A percentile compares a stretch with the other conserved stretches of the same genome.
Evolutionary conservation across 2,329 filamentous ascomycete genomes (phyloP).

Genomic region (Botrytis fabae): DNA sequence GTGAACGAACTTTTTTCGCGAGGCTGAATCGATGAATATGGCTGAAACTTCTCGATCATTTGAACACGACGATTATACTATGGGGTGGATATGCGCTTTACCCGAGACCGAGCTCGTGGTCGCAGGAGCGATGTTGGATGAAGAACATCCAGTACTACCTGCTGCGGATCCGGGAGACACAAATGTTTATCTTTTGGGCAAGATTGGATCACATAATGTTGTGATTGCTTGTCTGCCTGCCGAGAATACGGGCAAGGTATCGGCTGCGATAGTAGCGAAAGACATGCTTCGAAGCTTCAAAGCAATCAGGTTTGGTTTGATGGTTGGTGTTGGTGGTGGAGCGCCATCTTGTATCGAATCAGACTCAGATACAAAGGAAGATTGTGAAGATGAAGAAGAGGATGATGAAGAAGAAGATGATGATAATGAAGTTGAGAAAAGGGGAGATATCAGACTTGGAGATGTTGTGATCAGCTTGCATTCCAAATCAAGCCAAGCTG

Average conservation of each 20-base stretch:
- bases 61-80: conserved; percentile 24
- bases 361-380: conserved; percentile 22
- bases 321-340: conserved; percentile 47
- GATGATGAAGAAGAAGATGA: background rate
- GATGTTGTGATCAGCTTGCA: conserved; percentile 28
- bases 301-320: conserved; percentile 43
- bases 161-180: conserved; percentile 16
- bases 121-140: conserved; percentile 30
- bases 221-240: conserved; percentile 31
- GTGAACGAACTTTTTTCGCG: background rate
- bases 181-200: conserved; percentile 30
- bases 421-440: conserved; percentile 21
- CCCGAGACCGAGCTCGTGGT: conserved; percentile 26
- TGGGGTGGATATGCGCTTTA: conserved; percentile 34
- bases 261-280: conserved; percentile 39
- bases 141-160: conserved; percentile 28
- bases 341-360: conserved; percentile 28
- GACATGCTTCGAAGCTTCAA: conserved; percentile 37
- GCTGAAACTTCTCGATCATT: background rate
- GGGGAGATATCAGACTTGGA: conserved; percentile 27
- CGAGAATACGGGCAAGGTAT: conserved; percentile 38
- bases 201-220: conserved; percentile 29
- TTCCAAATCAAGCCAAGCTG: conserved; percentile 24
- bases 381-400: background rate
- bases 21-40: conserved; percentile 7